Evolutionary conservation across 108 stramenopile genomes (phyloP), one percentile per base, ranked within the genome.

Genomic region (Cyclotella choctawhatcheeana): DNA sequence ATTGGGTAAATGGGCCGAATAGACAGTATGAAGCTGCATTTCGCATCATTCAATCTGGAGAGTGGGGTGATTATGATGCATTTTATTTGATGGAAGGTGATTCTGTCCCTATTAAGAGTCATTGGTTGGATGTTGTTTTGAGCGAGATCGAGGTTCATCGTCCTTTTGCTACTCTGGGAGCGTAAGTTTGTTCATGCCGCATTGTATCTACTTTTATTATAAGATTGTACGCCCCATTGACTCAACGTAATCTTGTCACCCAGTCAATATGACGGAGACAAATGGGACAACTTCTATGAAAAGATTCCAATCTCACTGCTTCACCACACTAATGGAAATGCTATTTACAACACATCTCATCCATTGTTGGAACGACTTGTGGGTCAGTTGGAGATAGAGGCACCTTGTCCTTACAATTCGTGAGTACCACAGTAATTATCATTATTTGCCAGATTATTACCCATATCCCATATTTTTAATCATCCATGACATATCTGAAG

Each of bases 1-100:
- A 86, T 53, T 88, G 90, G 88, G 84, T 87, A n/a, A 91, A 91
- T 54, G 86, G 87, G 10, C 87, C 89, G n/a, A 91, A 88, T 70
- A 68, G 86, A 64, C 86, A 87, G 56, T 89, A 82, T 68, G 87
- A 91, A 73, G 82, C 87, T 10, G 86, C 79, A 3, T 75, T 86
- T 64, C 87, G 85, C 32, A 77, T 85, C 35, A 72, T 91, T 54
- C 86, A 88, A 76, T 78, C 79, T 33, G 84, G 80, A 33, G 86
- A 82, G 66, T 86, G 82, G 80, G 85, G 81, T 24, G 73, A 85
- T 3, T 87, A 88, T 51, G 86, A 88, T 56, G 83, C 84, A 22
- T 84, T 91, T 54, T 91, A 88, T 61, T 58, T 85, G 53, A 86
- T 91, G 85, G 87, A 87, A 62, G 88, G 85, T 77, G 89, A 91